Evolutionary conservation across 495 filamentous ascomycete species (phyloP).

Genomic region (Penicillium canariense): DNA sequence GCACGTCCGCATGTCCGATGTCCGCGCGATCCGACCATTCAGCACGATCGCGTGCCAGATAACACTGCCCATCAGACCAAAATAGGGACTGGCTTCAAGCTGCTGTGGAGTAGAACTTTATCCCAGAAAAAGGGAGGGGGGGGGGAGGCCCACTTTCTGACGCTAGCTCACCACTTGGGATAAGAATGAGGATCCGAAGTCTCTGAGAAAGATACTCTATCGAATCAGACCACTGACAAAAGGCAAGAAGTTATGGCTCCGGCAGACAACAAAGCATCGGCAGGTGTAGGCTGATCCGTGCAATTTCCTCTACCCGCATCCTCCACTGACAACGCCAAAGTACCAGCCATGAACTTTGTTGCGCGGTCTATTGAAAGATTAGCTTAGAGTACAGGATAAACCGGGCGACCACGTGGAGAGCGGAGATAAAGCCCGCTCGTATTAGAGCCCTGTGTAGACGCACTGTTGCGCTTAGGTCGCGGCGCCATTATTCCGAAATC

Average conservation of each 20-base stretch:
- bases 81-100: slow-evolving; percentile 2
- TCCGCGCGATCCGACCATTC: neutral
- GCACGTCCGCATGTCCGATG: neutral
- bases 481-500: neutral
- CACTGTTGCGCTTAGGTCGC: slow-evolving; percentile 9
- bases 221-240: slow-evolving; percentile 20
- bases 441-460: neutral
- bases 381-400: slow-evolving; percentile 1
- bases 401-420: slow-evolving; percentile 15
- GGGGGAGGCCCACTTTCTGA: slow-evolving; percentile 7
- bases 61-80: slow-evolving; percentile 3
- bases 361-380: neutral
- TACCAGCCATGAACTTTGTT: neutral
- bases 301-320: slow-evolving; percentile 21
- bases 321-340: slow-evolving; percentile 1
- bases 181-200: neutral
- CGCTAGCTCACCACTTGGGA: neutral
- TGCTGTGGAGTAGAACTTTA: slow-evolving; percentile 7
- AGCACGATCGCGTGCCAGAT: neutral
- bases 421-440: slow-evolving; percentile 1
- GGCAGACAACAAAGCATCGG: slow-evolving; percentile 11
- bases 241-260: neutral
- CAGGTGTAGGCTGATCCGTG: slow-evolving; percentile 26
- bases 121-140: slow-evolving; percentile 13
- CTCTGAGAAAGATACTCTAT: neutral